Evolutionary conservation across 352 stramenopile species (phyloP).

Genomic region (Phytophthora citrophthora): DNA sequence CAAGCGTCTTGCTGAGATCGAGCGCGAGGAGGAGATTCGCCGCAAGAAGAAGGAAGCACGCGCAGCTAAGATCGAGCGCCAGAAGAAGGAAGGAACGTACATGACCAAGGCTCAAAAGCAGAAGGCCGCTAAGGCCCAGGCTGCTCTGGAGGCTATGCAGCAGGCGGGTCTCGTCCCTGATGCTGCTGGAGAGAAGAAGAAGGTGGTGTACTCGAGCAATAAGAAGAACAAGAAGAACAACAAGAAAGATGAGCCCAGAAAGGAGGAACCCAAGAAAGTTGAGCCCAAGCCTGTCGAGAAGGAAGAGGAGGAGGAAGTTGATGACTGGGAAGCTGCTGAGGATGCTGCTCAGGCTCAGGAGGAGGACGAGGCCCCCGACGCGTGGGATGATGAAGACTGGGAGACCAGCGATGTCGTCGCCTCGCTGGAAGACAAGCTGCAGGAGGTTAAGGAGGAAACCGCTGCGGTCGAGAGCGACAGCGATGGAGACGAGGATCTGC

Average conservation of each 20-base stretch:
- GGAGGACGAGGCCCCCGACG: slow-evolving; percentile 72
- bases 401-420: slow-evolving; percentile 79
- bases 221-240: slow-evolving; percentile 83
- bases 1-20: slow-evolving; percentile 50
- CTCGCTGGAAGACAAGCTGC: slow-evolving; percentile 81
- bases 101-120: slow-evolving; percentile 99
- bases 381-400: slow-evolving; percentile 88
- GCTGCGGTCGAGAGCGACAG: slow-evolving; percentile 49
- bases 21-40: slow-evolving; percentile 61
- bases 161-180: slow-evolving; percentile 88
- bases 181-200: slow-evolving; percentile 85
- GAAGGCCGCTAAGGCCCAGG: slow-evolving; percentile 90
- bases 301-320: slow-evolving; percentile 74
- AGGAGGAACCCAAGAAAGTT: slow-evolving; percentile 42
- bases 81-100: slow-evolving; percentile 98
- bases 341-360: slow-evolving; percentile 45
- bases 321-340: slow-evolving; percentile 70
- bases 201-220: slow-evolving; percentile 91
- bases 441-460: slow-evolving; percentile 53
- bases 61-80: slow-evolving; percentile 89
- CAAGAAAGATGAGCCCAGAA: slow-evolving; percentile 34
- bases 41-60: slow-evolving; percentile 88
- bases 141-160: slow-evolving; percentile 92
- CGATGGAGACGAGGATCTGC: slow-evolving; percentile 94
- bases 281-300: slow-evolving; percentile 43